Evolutionary conservation across 768 basidiomycete species (phyloP).

Genomic region (Russula lepida): DNA sequence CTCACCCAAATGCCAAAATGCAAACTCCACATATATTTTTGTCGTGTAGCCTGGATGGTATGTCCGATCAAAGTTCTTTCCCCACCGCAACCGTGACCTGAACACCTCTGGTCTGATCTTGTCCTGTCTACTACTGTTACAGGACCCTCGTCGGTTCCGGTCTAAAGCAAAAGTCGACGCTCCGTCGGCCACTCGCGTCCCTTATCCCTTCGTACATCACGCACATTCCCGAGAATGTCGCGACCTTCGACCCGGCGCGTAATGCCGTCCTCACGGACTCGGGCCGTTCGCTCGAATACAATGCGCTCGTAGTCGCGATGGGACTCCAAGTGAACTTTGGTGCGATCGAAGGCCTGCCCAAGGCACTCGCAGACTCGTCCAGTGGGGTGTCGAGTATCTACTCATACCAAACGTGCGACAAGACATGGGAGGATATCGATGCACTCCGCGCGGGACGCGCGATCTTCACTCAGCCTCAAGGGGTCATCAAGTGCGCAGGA

Average conservation of each 20-base stretch:
- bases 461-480: constrained; percentile 91
- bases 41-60: constrained; percentile 79
- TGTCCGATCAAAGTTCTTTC: constrained; percentile 17
- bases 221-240: constrained; percentile 62
- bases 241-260: constrained; percentile 62
- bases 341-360: constrained; percentile 59
- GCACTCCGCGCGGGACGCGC: constrained; percentile 69
- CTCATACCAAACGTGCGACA: constrained; percentile 83
- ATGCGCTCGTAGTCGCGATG: constrained; percentile 79
- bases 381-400: constrained; percentile 91
- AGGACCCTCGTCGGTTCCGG: constrained; percentile 95
- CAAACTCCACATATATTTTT: constrained; percentile 6
- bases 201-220: constrained; percentile 70
- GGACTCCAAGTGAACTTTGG: constrained; percentile 85
- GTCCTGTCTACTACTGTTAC: neutral
- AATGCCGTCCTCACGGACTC: constrained; percentile 67
- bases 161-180: constrained; percentile 59
- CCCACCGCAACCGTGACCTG: neutral
- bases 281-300: constrained; percentile 69
- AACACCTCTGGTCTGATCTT: neutral
- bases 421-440: constrained; percentile 78
- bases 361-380: constrained; percentile 66
- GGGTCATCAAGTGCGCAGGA: constrained; percentile 90
- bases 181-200: constrained; percentile 53
- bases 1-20: neutral